Base-by-base conservation (phyloP, 352 stramenopile species). In the Pythium phragmiticola region DNA sequence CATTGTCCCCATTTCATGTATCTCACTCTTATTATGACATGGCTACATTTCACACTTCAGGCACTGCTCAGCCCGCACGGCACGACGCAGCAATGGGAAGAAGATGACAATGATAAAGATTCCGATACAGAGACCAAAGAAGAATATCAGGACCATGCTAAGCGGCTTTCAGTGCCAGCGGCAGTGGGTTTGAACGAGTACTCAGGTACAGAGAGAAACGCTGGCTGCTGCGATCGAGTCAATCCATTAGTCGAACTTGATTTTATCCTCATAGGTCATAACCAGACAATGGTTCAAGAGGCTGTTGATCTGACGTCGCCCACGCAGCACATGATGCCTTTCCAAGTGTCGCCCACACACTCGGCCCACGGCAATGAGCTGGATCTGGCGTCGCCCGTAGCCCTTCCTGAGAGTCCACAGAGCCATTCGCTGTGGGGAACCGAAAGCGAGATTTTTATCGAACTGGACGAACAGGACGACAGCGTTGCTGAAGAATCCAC, bases 1-100 rank as follows among this genome's bases (percentile, higher is more conserved):
- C 7, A 6, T 23, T n/a, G 26, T 30, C 26, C 26, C 26, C 26
- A 30, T 5, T 52, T 5, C 4, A 12, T 55, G 14, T 13, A 43
- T n/a, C 6, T 30, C 5, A 39, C 6, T 17, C 28, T 19, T 5
- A 43, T 34, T 19, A 19, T 50, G 41, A 58, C 17, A 55, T 54
- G 58, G 45, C n/a, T 66, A 54, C 51, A 41, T 1, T 54, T 21
- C n/a, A n/a, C 12, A 30, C 21, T 55, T 12, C 51, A 92, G 83
- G 84, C 84, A 7, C 54, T 92, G 19, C 82, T 90, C 58, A 93
- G 84, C 54, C 84, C 84, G 5, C 84, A 90, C 26, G 84, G 80
- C 0, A 75, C 71, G 43, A 76, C 69, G 17, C 75, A 84, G 48
- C 75, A 84, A 39, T 88, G 82, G 79, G 67, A 75, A 21, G 72